phyloP scores from a whole-genome alignment of 495 filamentous ascomycete species.

The Podospora pseudocomata region DNA sequence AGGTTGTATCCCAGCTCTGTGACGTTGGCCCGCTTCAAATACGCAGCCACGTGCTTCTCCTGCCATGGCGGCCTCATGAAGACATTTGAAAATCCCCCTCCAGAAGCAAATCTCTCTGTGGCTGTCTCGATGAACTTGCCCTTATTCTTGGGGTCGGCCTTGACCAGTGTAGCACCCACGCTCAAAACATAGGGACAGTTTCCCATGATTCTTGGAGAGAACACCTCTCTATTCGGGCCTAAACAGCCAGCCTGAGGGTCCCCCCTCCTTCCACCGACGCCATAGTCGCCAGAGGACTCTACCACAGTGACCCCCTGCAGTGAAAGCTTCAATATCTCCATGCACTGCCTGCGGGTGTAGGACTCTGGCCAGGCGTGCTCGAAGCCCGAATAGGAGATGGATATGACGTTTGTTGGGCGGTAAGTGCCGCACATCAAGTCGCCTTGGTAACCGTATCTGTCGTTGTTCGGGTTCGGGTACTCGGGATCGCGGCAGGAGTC shows the following conservation, averaged over 20 bases:
- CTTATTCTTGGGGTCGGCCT: conserved; percentile 43
- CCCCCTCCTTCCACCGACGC: conserved; percentile 48
- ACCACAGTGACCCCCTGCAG: conserved; percentile 60
- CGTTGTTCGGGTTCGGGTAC: conserved; percentile 51
- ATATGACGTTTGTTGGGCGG: conserved; percentile 37
- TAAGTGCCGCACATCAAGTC: conserved; percentile 56
- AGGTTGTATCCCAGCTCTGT: conserved; percentile 31
- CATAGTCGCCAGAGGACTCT: conserved; percentile 58
- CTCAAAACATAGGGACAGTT: conserved; percentile 39
- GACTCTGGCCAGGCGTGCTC: conserved; percentile 34
- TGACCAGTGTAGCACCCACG: conserved; percentile 33
- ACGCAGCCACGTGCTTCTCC: conserved; percentile 47
- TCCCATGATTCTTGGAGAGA: conserved; percentile 26
- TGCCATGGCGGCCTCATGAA: conserved; percentile 61
- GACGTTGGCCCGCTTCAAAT: conserved; percentile 50
- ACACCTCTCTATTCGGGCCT: conserved; percentile 23
- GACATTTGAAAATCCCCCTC: conserved; percentile 68
- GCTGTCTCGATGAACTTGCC: conserved; percentile 39
- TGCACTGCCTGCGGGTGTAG: conserved; percentile 41
- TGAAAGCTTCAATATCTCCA: conserved; percentile 59
- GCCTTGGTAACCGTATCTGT: conserved; percentile 52
- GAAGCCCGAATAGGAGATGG: conserved; percentile 40
- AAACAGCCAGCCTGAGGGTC: conserved; percentile 24
- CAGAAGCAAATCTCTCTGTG: conserved; percentile 49
- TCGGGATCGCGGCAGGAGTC: conserved; percentile 43